Conservation (phyloP, 441 rosid species). For the Pelargonium citronellum region DNA sequence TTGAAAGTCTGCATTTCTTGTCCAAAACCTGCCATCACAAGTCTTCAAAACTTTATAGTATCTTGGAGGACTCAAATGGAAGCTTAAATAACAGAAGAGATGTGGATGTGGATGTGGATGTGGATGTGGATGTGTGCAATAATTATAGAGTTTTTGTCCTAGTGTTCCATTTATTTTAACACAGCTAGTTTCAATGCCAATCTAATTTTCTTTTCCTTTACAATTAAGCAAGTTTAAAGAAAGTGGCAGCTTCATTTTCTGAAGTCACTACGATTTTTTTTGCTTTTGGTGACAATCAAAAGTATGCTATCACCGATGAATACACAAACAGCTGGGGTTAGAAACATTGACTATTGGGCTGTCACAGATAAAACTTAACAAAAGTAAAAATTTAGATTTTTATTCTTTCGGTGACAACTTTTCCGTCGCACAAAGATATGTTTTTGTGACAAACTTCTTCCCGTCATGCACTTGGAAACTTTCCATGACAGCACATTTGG, state of each 20-base stretch:
- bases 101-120: background rate
- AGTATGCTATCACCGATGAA: too few species aligned
- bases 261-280: background rate
- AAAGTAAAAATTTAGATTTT: too few species aligned
- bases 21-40: background rate
- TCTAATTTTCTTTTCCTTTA: background rate
- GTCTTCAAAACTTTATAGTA: background rate
- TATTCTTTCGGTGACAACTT: too few species aligned
- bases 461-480: too few species aligned
- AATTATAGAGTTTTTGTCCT: background rate
- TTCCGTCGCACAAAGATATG: too few species aligned
- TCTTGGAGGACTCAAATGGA: slow-evolving; percentile 10
- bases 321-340: too few species aligned
- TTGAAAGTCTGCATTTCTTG: slow-evolving; percentile 6
- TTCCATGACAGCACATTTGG: too few species aligned
- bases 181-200: background rate
- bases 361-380: too few species aligned
- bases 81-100: background rate
- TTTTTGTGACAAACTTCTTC: too few species aligned
- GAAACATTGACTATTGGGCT: too few species aligned
- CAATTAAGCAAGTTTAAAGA: background rate
- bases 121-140: too few species aligned
- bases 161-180: background rate
- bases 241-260: slow-evolving; percentile 8
- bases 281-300: too few species aligned